Percentiles rank a stretch among this genome's conserved stretches.
Evolutionary conservation across 495 filamentous ascomycete species (phyloP).

Genomic region (Monascus purpureus): DNA sequence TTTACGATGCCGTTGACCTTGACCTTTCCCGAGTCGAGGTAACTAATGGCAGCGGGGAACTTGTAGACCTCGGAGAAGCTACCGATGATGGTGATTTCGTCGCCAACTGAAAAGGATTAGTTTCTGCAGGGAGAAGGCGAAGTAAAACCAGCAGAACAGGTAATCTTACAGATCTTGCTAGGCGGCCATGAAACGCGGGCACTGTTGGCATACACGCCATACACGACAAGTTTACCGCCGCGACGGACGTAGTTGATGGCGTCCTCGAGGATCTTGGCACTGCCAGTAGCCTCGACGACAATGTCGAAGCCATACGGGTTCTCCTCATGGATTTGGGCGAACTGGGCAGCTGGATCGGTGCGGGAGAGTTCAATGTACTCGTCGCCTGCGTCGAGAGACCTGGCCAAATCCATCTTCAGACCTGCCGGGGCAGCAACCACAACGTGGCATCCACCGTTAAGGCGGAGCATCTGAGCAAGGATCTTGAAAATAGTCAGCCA

Average conservation of each 20-base stretch:
- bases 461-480: constrained; percentile 47
- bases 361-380: constrained; percentile 49
- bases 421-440: constrained; percentile 53
- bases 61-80: constrained; percentile 60
- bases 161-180: constrained; percentile 49
- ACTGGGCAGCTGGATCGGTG: constrained; percentile 38
- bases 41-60: constrained; percentile 59
- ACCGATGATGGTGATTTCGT: constrained; percentile 58
- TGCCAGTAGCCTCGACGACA: constrained; percentile 50
- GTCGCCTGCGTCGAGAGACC: constrained; percentile 51
- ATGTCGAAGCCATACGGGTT: constrained; percentile 65
- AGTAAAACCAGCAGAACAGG: constrained; percentile 1
- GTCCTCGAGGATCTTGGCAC: constrained; percentile 52
- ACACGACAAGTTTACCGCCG: constrained; percentile 56
- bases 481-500: constrained; percentile 38
- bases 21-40: constrained; percentile 52
- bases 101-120: constrained; percentile 19
- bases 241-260: constrained; percentile 53
- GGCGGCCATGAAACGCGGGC: constrained; percentile 51
- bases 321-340: constrained; percentile 44
- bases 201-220: constrained; percentile 49
- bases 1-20: constrained; percentile 42
- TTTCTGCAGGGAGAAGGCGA: constrained; percentile 2
- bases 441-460: constrained; percentile 50
- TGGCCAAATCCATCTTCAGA: constrained; percentile 56